Conservation (phyloP, 177 flowering plant genomes). For the Vitis hybrid region DNA sequence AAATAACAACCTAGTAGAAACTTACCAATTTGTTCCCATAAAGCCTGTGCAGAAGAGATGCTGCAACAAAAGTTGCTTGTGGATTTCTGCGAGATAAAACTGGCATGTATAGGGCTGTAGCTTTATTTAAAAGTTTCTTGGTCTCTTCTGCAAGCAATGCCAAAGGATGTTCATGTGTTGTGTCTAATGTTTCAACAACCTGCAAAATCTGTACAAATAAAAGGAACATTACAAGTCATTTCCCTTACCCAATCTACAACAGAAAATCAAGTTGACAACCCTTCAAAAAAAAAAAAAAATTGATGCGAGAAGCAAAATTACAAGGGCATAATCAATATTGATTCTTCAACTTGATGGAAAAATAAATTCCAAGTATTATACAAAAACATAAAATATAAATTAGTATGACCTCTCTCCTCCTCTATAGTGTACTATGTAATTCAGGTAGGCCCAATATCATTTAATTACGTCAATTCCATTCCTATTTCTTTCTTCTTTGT, state of each 20-base stretch:
- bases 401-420: no score
- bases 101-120: conserved; percentile 64
- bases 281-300: no score
- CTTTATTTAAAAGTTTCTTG: conserved; percentile 70
- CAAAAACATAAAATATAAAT: no score
- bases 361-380: no score
- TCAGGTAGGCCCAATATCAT: no score
- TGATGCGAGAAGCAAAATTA: neutral
- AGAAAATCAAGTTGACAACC: neutral
- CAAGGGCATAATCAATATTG: no score
- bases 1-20: conserved; percentile 1
- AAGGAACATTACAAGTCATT: conserved; percentile 3
- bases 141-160: conserved; percentile 84
- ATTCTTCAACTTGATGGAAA: no score
- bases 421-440: no score
- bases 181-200: conserved; percentile 58
- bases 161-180: conserved; percentile 66
- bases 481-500: no score
- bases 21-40: conserved; percentile 92
- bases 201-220: conserved; percentile 49
- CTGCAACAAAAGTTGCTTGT: conserved; percentile 69
- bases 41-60: conserved; percentile 84
- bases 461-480: no score
- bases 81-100: conserved; percentile 72
- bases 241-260: neutral